Evolutionary conservation across 2,329 filamentous ascomycete genomes (phyloP).

Genomic region (Coccinonectria pachysandricola): DNA sequence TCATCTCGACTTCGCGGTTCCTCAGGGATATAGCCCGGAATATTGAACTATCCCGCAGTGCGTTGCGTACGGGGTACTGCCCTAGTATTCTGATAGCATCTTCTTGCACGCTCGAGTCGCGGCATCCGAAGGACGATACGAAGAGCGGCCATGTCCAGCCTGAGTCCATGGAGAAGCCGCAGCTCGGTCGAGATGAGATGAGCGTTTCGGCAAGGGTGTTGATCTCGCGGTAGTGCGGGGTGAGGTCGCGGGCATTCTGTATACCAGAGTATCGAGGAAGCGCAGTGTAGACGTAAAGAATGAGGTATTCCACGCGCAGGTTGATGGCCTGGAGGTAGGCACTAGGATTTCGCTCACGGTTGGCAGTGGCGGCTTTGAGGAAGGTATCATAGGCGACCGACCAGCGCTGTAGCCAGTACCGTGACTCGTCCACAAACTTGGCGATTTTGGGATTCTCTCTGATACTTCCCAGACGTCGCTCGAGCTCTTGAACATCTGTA

Average conservation of each 20-base stretch:
- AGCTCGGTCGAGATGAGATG: constrained; percentile 24
- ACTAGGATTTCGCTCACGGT: constrained; percentile 12
- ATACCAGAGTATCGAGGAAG: constrained; percentile 29
- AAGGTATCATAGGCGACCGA: constrained; percentile 27
- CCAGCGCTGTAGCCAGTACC: constrained; percentile 32
- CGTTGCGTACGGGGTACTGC: constrained; percentile 32
- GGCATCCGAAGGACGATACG: constrained; percentile 30
- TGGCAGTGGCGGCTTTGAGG: constrained; percentile 17
- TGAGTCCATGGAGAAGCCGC: constrained; percentile 35
- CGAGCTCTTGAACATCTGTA: constrained; percentile 17
- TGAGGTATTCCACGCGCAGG: constrained; percentile 32
- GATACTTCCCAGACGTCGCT: constrained; percentile 21
- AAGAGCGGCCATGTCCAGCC: constrained; percentile 36
- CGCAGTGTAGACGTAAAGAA: constrained; percentile 29
- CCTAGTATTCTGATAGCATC: constrained; percentile 31
- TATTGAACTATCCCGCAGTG: constrained; percentile 31
- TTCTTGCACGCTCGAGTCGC: constrained; percentile 27
- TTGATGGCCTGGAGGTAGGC: constrained; percentile 28
- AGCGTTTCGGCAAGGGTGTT: constrained; percentile 27
- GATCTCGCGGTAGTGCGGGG: constrained; percentile 32
- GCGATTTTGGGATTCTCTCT: constrained; percentile 19
- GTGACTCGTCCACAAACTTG: constrained; percentile 25
- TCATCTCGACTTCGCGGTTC: constrained; percentile 26
- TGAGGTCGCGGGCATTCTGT: constrained; percentile 26
- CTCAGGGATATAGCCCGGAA: constrained; percentile 29